Percentiles rank a stretch among this genome's conserved stretches.
Evolutionary conservation across 225 moss, liverwort and hornwort species (phyloP).

Genomic region (Physcomitrium patens): DNA sequence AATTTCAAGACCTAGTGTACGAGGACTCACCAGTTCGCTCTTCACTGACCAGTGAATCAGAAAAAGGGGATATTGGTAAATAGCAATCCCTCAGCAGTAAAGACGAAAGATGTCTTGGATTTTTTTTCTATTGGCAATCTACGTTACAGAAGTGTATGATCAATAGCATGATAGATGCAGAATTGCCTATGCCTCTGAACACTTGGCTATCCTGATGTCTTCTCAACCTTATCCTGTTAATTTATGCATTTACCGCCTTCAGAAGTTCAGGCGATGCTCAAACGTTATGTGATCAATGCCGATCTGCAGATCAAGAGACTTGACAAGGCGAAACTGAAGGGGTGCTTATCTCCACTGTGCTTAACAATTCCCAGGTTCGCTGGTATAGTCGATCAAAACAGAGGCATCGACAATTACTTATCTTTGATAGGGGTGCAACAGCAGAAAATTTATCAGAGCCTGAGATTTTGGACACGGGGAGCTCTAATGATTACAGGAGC

Average conservation of each 20-base stretch:
- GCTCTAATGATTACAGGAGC: constrained; percentile 35
- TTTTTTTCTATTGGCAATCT: constrained; percentile 43
- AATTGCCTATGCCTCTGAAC: constrained; percentile 27
- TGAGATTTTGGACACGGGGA: constrained; percentile 38
- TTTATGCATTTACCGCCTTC: no score
- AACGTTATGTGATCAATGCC: not conserved
- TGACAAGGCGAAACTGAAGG: constrained; percentile 34
- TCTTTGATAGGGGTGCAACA: not conserved
- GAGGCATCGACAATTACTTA: constrained; percentile 10
- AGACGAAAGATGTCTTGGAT: constrained; percentile 56
- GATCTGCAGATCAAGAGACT: constrained; percentile 42
- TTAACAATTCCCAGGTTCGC: constrained; percentile 23
- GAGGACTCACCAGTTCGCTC: constrained; percentile 31
- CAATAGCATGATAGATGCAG: constrained; percentile 34
- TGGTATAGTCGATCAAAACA: constrained; percentile 18
- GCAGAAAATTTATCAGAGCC: constrained; percentile 1
- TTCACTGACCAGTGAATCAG: constrained; percentile 36
- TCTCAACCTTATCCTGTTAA: no score
- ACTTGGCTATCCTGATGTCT: constrained; percentile 13
- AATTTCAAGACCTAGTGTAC: constrained; percentile 34
- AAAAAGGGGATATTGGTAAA: constrained; percentile 48
- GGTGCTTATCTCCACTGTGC: constrained; percentile 16
- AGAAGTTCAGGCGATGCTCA: not conserved
- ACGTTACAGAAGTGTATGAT: constrained; percentile 39
- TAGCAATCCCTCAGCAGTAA: constrained; percentile 49